These are phyloP conservation scores for Zygoascus flipseniorum DNA, from an alignment of 805 yeast species.

Conservation along the genomic window DNA sequence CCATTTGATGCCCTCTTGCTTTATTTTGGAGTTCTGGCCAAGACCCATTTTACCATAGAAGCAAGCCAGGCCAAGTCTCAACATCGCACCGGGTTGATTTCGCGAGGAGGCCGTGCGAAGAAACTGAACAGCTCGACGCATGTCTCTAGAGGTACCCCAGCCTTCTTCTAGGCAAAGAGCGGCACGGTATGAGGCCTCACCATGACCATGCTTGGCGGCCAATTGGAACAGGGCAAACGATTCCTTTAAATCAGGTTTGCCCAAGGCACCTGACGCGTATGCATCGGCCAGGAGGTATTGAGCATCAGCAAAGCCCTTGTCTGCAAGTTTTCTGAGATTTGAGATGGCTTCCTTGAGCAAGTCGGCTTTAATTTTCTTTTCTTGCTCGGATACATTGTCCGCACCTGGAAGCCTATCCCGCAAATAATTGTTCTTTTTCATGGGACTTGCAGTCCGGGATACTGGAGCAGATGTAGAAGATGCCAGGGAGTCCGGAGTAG, in stretches of 20 bases:
- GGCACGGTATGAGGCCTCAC: slow-evolving; percentile 85
- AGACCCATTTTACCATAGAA: slow-evolving; percentile 82
- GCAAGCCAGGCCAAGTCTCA: slow-evolving; percentile 79
- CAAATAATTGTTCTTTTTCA: not conserved
- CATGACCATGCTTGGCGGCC: slow-evolving; percentile 91
- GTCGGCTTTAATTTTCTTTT: slow-evolving; percentile 37
- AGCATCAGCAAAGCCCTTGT: slow-evolving; percentile 79
- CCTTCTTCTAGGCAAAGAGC: slow-evolving; percentile 92
- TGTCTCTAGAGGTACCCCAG: slow-evolving; percentile 81
- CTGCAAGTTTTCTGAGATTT: slow-evolving; percentile 62
- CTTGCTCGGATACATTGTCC: slow-evolving; percentile 9
- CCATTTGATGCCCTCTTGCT: slow-evolving; percentile 90
- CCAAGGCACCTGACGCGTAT: slow-evolving; percentile 74
- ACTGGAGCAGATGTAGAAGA: not conserved
- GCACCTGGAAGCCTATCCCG: not conserved
- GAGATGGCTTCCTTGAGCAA: slow-evolving; percentile 70
- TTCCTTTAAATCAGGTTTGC: slow-evolving; percentile 68
- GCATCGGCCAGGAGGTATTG: slow-evolving; percentile 92
- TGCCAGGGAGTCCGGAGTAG: not conserved
- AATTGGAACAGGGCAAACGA: slow-evolving; percentile 70
- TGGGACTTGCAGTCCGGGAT: not conserved
- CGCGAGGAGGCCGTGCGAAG: slow-evolving; percentile 79
- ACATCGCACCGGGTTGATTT: slow-evolving; percentile 96
- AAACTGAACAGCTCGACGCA: slow-evolving; percentile 76
- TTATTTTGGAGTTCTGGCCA: slow-evolving; percentile 50